Evolutionary conservation across 169 alveolate genomes (phyloP).

Genomic region (Eimeria necatrix): DNA sequence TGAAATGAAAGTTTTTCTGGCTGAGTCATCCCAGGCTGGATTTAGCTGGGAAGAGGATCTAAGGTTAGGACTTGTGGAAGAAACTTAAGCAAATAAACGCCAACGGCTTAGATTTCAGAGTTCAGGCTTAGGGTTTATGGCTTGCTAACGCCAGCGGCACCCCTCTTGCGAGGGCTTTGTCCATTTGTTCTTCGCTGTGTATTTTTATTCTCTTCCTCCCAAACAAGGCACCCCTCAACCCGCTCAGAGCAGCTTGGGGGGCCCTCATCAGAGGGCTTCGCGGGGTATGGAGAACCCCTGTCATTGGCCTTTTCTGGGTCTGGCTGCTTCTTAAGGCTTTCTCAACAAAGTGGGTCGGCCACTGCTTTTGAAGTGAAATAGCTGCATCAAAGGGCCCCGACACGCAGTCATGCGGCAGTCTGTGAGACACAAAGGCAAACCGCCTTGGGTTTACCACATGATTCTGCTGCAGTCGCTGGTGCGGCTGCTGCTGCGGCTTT

Average conservation of each 20-base stretch:
- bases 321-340: background rate
- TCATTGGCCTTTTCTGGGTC: too few relatives aligned
- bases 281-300: too few relatives aligned
- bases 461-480: background rate
- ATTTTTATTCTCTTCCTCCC: background rate
- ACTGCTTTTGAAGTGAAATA: too few relatives aligned
- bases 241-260: background rate
- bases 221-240: constrained; percentile 11
- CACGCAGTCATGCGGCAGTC: background rate
- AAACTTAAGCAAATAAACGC: background rate
- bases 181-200: constrained; percentile 60
- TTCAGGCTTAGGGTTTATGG: constrained; percentile 8
- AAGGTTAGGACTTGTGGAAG: background rate
- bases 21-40: too few relatives aligned
- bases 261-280: background rate
- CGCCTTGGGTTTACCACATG: background rate
- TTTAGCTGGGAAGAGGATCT: background rate
- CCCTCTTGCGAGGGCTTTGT: constrained; percentile 71
- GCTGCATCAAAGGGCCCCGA: background rate
- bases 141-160: constrained; percentile 64
- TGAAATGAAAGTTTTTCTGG: background rate
- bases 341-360: background rate
- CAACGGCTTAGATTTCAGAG: background rate
- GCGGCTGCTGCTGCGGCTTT: background rate
- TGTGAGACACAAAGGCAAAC: background rate